These are phyloP conservation scores for Hemisphaericaspora lyxosophila DNA, from an alignment of 1,139 yeast genomes.

Conservation along the genomic window DNA sequence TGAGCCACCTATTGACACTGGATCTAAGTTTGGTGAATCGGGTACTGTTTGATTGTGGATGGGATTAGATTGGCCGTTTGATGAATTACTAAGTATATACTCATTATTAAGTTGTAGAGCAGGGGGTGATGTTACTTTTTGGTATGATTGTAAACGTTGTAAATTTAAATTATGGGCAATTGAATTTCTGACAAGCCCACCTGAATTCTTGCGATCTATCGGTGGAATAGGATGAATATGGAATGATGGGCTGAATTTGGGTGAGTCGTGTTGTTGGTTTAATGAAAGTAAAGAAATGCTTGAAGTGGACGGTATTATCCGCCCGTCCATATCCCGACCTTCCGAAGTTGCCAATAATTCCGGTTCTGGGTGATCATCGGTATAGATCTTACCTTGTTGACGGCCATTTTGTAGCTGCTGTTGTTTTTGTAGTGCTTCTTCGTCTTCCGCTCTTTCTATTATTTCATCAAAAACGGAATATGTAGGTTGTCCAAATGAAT, in stretches of 20 bases:
- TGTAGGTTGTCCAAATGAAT: not conserved
- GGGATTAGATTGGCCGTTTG: constrained; percentile 6
- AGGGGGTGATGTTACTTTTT: constrained; percentile 33
- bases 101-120: constrained; percentile 12
- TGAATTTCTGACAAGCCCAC: constrained; percentile 22
- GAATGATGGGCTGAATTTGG: constrained; percentile 1
- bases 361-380: constrained; percentile 50
- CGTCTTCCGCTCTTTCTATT: not conserved
- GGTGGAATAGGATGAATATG: constrained; percentile 1
- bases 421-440: constrained; percentile 2
- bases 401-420: constrained; percentile 2
- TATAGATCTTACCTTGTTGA: constrained; percentile 6
- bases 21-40: constrained; percentile 53
- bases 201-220: constrained; percentile 10
- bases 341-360: constrained; percentile 54
- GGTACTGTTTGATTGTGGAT: constrained; percentile 28
- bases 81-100: not conserved
- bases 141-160: constrained; percentile 40
- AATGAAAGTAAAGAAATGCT: constrained; percentile 53
- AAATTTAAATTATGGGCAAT: constrained; percentile 30
- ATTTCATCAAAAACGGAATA: constrained; percentile 1
- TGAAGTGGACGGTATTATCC: constrained; percentile 54
- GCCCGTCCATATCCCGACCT: constrained; percentile 50
- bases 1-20: constrained; percentile 54
- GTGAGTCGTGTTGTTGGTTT: constrained; percentile 21